Percentiles rank a stretch among this genome's conserved stretches.
phyloP scores from a whole-genome alignment of 768 basidiomycete genomes.

The Leccinum incarnatum region DNA sequence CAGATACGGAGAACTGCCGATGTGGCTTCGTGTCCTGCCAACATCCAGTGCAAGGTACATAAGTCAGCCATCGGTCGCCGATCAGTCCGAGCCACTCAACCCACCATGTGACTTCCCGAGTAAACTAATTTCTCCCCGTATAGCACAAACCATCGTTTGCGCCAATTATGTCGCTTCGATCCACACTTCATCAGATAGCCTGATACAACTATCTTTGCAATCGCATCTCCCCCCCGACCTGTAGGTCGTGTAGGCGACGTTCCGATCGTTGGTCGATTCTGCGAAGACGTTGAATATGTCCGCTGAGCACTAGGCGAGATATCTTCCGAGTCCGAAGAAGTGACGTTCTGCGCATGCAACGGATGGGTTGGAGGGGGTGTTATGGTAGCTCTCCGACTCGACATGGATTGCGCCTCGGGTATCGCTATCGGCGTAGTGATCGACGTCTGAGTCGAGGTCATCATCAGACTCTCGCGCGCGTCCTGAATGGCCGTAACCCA shows the following conservation, averaged over 20 bases:
- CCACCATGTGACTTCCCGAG: conserved; percentile 92
- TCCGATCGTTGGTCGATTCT: conserved; percentile 38
- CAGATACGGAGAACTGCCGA: conserved; percentile 77
- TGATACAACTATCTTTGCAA: conserved; percentile 72
- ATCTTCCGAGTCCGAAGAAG: conserved; percentile 81
- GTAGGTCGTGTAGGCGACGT: conserved; percentile 45
- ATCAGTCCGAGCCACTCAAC: conserved; percentile 29
- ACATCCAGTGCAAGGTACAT: conserved; percentile 6
- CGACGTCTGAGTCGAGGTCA: conserved; percentile 60
- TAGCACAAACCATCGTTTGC: conserved; percentile 97
- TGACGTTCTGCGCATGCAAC: conserved; percentile 47
- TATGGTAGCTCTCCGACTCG: conserved; percentile 33
- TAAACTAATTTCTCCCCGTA: conserved; percentile 86
- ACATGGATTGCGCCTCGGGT: conserved; percentile 33
- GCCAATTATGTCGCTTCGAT: conserved; percentile 89
- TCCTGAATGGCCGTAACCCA: conserved; percentile 87
- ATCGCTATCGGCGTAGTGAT: conserved; percentile 52
- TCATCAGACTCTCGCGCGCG: conserved; percentile 61
- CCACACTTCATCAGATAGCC: conserved; percentile 98
- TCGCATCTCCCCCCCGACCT: conserved; percentile 47
- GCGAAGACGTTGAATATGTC: conserved; percentile 44
- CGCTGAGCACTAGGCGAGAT: conserved; percentile 47
- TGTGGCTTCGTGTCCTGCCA: conserved; percentile 86
- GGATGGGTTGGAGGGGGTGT: conserved; percentile 48
- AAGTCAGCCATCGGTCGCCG: conserved; percentile 9